Base-by-base conservation (phyloP, 1,139 yeast genomes). In the Diutina scorzettiae region DNA sequence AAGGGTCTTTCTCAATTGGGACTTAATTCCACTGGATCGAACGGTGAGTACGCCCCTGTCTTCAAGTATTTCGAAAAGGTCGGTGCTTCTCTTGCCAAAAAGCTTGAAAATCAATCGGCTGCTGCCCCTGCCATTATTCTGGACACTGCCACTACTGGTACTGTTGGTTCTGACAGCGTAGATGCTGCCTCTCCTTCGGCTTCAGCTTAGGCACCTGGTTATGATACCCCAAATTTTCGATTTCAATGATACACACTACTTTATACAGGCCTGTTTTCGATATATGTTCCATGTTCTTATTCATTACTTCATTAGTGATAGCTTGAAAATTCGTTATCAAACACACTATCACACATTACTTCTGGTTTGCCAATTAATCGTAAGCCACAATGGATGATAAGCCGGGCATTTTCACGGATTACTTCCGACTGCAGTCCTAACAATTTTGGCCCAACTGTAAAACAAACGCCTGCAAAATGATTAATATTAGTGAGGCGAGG, bases 401-500 rank as follows among this genome's bases (percentile, higher is more conserved):
- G 39, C 36, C 46, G 46, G 20, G 49, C 51, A 40, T 48, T 47
- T 23, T 49, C 52, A 9, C 48, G 48, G 11, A 49, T 34, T n/a
- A 49, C 43, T 12, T 46, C 47, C 50, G 50, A 48, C 27, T 47
- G 52, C 33, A 49, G 44, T 19, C 40, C 44, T 11, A 45, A 41
- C 6, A 49, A 44, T 27, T 44, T 43, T 1, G 46, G 42, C 3
- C 50, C 50, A 17, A 48, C 46, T n/a, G 45, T 36, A 33, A 48
- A 44, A 27, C 52, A 49, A 7, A 49, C 43, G 9, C 52, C 52
- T 19, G 48, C 45, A 14, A 49, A 44, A 24, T 49, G 46, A 23
- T 49, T 42, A 18, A 42, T 42, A 21, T 36, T 16, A 5, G 41
- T 31, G 3, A 49, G 33, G 4, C 49, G 49, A 5, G 69, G 66